phyloP scores from a whole-genome alignment of 495 filamentous ascomycete species.

The Chlorociboria aeruginascens region DNA sequence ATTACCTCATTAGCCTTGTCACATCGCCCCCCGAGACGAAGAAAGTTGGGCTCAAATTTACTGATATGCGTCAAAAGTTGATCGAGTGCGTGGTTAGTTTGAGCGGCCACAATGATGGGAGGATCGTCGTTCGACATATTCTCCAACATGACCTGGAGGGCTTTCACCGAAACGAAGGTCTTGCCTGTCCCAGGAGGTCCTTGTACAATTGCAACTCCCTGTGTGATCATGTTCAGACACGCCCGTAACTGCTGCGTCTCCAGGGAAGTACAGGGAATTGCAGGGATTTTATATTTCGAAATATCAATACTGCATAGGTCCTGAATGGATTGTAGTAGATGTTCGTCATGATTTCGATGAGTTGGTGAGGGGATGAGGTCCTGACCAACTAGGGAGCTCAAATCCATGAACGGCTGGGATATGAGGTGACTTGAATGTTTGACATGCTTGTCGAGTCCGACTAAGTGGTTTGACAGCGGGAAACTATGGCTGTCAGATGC shows the following conservation, averaged over 20 bases:
- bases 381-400: slow-evolving; percentile 22
- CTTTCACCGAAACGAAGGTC: slow-evolving; percentile 63
- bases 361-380: neutral
- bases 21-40: slow-evolving; percentile 72
- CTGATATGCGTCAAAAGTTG: slow-evolving; percentile 64
- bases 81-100: slow-evolving; percentile 91
- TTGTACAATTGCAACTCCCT: slow-evolving; percentile 67
- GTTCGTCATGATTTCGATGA: neutral
- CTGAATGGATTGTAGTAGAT: slow-evolving; percentile 22
- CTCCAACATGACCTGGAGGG: slow-evolving; percentile 53
- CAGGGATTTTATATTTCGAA: slow-evolving; percentile 30
- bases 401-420: slow-evolving; percentile 31
- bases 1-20: slow-evolving; percentile 50
- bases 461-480: slow-evolving; percentile 45
- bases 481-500: slow-evolving; percentile 31
- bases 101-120: slow-evolving; percentile 28
- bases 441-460: slow-evolving; percentile 31
- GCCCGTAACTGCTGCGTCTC: slow-evolving; percentile 48
- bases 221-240: slow-evolving; percentile 50
- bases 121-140: slow-evolving; percentile 49
- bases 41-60: slow-evolving; percentile 49
- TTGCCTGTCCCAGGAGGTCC: slow-evolving; percentile 91
- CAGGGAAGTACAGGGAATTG: slow-evolving; percentile 28
- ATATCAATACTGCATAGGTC: slow-evolving; percentile 22
- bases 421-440: slow-evolving; percentile 36